Percentiles rank a stretch among this genome's conserved stretches.
Conservation (phyloP, 1,139 yeast species). For the Candida sanyaensis region DNA sequence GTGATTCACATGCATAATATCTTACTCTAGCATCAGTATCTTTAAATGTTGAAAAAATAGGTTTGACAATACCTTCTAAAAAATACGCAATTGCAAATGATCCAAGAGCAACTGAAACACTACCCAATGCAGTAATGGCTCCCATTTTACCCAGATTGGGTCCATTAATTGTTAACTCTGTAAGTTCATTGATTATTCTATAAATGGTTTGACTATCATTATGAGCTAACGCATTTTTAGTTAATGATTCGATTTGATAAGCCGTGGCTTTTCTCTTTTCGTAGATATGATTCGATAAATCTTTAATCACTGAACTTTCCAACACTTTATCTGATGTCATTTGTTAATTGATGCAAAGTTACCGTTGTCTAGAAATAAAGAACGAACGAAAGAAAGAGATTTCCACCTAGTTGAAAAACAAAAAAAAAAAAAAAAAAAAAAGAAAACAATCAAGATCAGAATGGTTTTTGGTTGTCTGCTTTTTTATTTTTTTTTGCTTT, state of each 20-base stretch:
- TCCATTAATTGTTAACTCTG: conserved; percentile 43
- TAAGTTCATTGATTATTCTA: conserved; percentile 43
- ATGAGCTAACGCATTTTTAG: conserved; percentile 68
- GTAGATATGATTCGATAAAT: conserved; percentile 85
- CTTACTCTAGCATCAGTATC: conserved; percentile 97
- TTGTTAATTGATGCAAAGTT: background rate
- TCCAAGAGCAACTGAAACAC: conserved; percentile 52
- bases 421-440: too few relatives aligned
- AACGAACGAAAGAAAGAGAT: too few relatives aligned
- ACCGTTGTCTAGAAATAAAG: background rate
- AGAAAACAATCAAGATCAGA: too few relatives aligned
- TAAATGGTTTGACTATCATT: conserved; percentile 71
- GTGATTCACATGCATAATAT: conserved; percentile 94
- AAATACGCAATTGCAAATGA: conserved; percentile 58
- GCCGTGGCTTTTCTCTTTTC: conserved; percentile 97
- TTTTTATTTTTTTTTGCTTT: too few relatives aligned
- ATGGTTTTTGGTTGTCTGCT: too few relatives aligned
- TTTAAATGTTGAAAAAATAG: conserved; percentile 93
- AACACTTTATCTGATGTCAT: conserved; percentile 23
- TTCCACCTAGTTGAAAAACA: too few relatives aligned
- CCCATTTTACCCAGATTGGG: conserved; percentile 52
- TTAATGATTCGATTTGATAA: conserved; percentile 78
- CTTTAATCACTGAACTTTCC: conserved; percentile 79
- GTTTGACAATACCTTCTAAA: conserved; percentile 84
- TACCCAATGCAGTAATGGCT: conserved; percentile 51